These are phyloP conservation scores for Populus deltoides DNA, from an alignment of 345 rosid species.

Conservation along the genomic window DNA sequence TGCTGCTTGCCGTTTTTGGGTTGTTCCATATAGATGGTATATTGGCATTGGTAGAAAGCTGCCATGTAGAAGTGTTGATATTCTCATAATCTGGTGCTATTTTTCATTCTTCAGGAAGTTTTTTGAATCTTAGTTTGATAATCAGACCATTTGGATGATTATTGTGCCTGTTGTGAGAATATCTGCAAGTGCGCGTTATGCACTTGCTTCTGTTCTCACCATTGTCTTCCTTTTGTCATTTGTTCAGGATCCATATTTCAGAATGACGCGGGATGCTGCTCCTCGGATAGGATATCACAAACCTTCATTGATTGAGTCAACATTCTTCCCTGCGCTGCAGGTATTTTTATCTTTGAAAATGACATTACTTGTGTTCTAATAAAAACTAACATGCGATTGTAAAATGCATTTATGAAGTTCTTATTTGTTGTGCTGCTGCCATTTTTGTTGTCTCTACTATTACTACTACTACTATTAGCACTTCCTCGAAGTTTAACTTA, in stretches of 20 bases:
- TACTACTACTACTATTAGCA: no score
- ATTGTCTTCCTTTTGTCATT: slow-evolving; percentile 11
- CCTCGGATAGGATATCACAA: slow-evolving; percentile 90
- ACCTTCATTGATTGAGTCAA: slow-evolving; percentile 83
- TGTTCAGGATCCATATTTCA: slow-evolving; percentile 92
- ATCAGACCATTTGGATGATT: no score
- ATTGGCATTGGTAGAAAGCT: no score
- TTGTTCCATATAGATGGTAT: no score
- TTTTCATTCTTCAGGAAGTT: no score
- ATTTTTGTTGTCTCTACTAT: background rate
- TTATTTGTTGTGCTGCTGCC: background rate
- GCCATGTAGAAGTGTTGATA: no score
- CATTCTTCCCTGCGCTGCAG: slow-evolving; percentile 48
- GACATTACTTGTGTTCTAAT: background rate
- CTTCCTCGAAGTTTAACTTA: no score
- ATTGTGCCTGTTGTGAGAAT: no score
- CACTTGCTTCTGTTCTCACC: background rate
- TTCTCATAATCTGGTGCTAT: no score
- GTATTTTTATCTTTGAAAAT: background rate
- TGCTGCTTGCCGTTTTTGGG: background rate
- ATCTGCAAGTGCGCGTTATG: background rate
- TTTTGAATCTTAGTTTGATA: no score
- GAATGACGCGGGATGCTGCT: slow-evolving; percentile 98
- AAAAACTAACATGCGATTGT: no score
- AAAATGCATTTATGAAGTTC: no score